Evolutionary conservation across 2,329 filamentous ascomycete species (phyloP), one percentile per base, ranked within the genome.

Genomic region (Geoglossum cookeanum): DNA sequence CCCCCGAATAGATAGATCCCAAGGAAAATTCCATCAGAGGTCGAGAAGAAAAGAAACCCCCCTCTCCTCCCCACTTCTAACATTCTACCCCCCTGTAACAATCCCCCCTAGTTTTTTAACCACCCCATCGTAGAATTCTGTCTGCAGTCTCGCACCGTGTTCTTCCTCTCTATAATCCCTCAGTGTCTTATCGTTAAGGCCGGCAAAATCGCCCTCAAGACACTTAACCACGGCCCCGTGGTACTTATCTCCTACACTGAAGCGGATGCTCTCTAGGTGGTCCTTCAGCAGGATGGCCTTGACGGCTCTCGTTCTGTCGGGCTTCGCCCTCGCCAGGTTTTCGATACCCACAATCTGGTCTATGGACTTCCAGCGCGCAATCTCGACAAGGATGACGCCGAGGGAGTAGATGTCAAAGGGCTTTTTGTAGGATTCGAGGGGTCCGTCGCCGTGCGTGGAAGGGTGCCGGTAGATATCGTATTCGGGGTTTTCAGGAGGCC

Each of bases 371-470:
- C 73, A 75, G n/a, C 73, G 64, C 2, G 73, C 73, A 48, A 77
- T 73, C 64, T 78, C 75, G 4, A 76, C 67, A 5, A 78, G 67
- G 1, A 78, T 65, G 4, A 76, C 68, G 1, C 75, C 76, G 2
- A 78, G 66, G 59, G 70, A 74, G 65, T 73, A 73, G 27, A 73
- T 68, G 60, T 73, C 71, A 60, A 68, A 71, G 55, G 64, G 66
- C 60, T 70, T 70, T 59, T 68, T 68, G 63, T 69, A 71, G 9
- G 65, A 64, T 52, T 65, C 63, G 42, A 65, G 64, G 2, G 71
- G 65, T 27, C 68, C 65, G 3, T 67, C 64, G 3, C 69, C 70
- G 15, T 72, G 62, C 1, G 71, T 71, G 47, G 64, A 64, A 1
- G 74, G 75, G 58, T 76, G 74, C 4, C 75, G 68, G 64, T 77